phyloP scores from a whole-genome alignment of 2,329 filamentous ascomycete genomes.

The Fusarium humuli region DNA sequence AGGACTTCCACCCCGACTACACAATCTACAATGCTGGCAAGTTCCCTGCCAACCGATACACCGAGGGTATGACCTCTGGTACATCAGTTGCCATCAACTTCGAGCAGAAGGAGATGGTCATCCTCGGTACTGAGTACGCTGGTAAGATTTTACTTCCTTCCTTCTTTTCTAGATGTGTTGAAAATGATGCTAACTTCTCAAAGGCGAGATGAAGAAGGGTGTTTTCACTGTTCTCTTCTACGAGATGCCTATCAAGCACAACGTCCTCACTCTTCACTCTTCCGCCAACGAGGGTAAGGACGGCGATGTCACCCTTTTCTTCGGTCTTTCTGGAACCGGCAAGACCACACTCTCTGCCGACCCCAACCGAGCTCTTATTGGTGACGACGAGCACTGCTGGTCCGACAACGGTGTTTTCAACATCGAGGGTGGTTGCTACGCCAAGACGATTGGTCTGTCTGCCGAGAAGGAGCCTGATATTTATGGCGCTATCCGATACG shows the following conservation, averaged over 20 bases:
- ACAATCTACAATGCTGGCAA: conserved; percentile 99
- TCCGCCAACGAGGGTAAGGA: conserved; percentile 96
- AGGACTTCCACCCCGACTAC: conserved; percentile 99
- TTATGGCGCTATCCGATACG: conserved; percentile 93
- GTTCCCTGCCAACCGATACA: conserved; percentile 98
- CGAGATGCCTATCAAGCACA: conserved; percentile 99
- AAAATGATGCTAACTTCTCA: neutral
- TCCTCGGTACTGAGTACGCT: conserved; percentile 98
- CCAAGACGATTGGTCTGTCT: conserved; percentile 97
- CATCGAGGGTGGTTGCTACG: conserved; percentile 99
- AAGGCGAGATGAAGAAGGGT: conserved; percentile 78
- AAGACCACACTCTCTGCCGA: conserved; percentile 99
- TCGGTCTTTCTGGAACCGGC: conserved; percentile 96
- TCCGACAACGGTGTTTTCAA: conserved; percentile 97
- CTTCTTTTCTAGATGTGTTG: neutral
- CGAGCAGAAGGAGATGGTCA: conserved; percentile 99
- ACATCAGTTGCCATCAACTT: conserved; percentile 99
- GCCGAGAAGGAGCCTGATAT: conserved; percentile 99
- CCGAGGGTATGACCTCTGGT: conserved; percentile 97
- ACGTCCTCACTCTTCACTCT: conserved; percentile 97
- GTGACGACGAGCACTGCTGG: conserved; percentile 99
- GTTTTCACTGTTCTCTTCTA: conserved; percentile 99
- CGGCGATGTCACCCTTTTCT: conserved; percentile 98
- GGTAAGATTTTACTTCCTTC: conserved; percentile 58
- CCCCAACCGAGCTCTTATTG: conserved; percentile 94